Evolutionary conservation across 2,329 filamentous ascomycete species (phyloP).

Genomic region (Apiospora sp.): DNA sequence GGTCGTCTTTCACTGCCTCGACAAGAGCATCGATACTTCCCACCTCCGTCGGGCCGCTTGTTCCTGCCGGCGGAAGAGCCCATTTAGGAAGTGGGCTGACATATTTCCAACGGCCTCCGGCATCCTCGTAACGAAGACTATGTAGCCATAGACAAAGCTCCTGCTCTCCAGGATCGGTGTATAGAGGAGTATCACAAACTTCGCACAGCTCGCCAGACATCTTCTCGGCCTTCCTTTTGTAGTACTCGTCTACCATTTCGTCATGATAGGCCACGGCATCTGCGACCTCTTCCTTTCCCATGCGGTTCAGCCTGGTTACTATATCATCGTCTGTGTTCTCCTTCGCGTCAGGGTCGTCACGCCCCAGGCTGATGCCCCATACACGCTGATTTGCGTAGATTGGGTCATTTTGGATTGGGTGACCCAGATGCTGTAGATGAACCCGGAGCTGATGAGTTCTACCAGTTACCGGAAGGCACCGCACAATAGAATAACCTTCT

Average conservation of each 20-base stretch:
- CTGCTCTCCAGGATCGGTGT: constrained; percentile 89
- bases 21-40: constrained; percentile 67
- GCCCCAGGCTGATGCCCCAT: constrained; percentile 83
- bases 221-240: constrained; percentile 90
- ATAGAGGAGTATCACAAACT: constrained; percentile 85
- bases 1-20: constrained; percentile 58
- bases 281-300: constrained; percentile 94
- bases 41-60: constrained; percentile 74
- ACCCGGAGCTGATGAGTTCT: constrained; percentile 95
- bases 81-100: constrained; percentile 84
- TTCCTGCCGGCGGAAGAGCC: constrained; percentile 81
- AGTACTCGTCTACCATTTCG: constrained; percentile 89
- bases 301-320: constrained; percentile 81
- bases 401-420: constrained; percentile 96
- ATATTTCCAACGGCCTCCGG: constrained; percentile 85
- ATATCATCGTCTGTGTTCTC: constrained; percentile 87
- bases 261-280: constrained; percentile 93
- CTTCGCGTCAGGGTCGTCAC: constrained; percentile 68
- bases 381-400: constrained; percentile 96
- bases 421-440: constrained; percentile 91
- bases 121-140: constrained; percentile 87
- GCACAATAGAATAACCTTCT: constrained; percentile 91
- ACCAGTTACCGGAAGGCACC: constrained; percentile 91
- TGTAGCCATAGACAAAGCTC: constrained; percentile 95
- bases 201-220: constrained; percentile 87